Conservation (phyloP, 1,139 yeast species). For the Suhomyces ambrosiae region DNA sequence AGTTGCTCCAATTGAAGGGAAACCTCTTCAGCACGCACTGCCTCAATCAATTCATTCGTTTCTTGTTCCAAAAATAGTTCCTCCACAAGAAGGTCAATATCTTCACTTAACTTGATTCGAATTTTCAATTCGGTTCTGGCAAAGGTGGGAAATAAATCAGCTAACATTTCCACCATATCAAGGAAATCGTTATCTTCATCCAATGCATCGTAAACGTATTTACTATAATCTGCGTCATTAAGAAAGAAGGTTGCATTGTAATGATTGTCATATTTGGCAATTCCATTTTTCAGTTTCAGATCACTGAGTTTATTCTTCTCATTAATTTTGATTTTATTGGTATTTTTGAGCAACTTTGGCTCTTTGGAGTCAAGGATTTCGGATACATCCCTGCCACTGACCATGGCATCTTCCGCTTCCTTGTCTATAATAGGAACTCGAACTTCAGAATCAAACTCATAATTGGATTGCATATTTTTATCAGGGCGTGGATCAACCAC, state of each 20-base stretch:
- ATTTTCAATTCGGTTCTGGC: slow-evolving; percentile 30
- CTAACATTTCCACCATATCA: slow-evolving; percentile 24
- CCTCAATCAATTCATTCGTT: slow-evolving; percentile 14
- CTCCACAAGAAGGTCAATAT: slow-evolving; percentile 26
- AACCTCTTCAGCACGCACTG: slow-evolving; percentile 9
- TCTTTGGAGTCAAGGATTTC: not conserved
- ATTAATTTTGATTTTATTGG: not conserved
- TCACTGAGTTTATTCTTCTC: too few species aligned
- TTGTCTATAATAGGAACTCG: not conserved
- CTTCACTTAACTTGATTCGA: slow-evolving; percentile 23
- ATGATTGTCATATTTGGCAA: slow-evolving; percentile 3
- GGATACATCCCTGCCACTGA: not conserved
- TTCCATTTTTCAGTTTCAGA: not conserved
- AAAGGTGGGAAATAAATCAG: slow-evolving; percentile 32
- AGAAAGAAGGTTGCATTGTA: slow-evolving; percentile 1
- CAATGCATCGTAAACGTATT: slow-evolving; percentile 17
- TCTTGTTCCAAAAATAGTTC: slow-evolving; percentile 24
- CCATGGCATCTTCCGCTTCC: not conserved
- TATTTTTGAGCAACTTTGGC: not conserved
- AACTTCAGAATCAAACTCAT: not conserved
- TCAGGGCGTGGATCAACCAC: not conserved
- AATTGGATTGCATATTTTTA: not conserved
- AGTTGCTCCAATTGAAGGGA: slow-evolving; percentile 8
- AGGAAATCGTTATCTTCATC: slow-evolving; percentile 21
- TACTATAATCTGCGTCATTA: slow-evolving; percentile 17